Evolutionary conservation across 2,329 filamentous ascomycete genomes (phyloP).

Genomic region (Colletotrichum tropicicola): DNA sequence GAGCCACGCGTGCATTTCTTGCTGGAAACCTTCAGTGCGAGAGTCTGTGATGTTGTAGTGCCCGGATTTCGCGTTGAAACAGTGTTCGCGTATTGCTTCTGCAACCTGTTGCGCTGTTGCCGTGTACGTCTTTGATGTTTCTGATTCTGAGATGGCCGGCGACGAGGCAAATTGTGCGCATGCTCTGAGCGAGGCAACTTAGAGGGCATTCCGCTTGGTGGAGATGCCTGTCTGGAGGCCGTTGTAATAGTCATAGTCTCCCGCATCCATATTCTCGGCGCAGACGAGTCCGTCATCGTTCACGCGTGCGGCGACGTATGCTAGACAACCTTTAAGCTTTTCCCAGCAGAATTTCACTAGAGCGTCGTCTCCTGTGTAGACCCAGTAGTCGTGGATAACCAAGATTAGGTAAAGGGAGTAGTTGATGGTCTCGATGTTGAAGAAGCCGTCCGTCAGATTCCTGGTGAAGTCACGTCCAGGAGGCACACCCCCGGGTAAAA

Average conservation of each 20-base stretch:
- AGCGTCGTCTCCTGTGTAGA: background rate
- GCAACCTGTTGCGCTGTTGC: background rate
- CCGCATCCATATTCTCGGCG: background rate
- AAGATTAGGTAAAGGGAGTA: background rate
- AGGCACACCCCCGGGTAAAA: background rate
- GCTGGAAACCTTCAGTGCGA: background rate
- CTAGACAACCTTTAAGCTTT: background rate
- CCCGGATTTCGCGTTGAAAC: background rate
- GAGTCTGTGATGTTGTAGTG: conserved; percentile 1
- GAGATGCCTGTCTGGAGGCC: background rate
- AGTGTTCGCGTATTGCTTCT: background rate
- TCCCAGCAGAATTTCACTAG: background rate
- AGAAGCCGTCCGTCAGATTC: background rate
- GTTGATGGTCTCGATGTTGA: conserved; percentile 10
- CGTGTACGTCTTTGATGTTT: background rate
- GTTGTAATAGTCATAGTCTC: conserved; percentile 10
- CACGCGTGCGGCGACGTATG: background rate
- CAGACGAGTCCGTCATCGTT: background rate
- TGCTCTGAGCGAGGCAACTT: background rate
- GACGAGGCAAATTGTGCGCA: background rate
- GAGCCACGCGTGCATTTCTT: conserved; percentile 10
- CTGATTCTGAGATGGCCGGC: background rate
- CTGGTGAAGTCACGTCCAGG: conserved; percentile 1
- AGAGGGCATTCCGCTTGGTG: background rate
- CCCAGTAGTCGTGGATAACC: conserved; percentile 1